Base-by-base conservation (phyloP, 345 rosid species). In the Pelargonium nanum region DNA sequence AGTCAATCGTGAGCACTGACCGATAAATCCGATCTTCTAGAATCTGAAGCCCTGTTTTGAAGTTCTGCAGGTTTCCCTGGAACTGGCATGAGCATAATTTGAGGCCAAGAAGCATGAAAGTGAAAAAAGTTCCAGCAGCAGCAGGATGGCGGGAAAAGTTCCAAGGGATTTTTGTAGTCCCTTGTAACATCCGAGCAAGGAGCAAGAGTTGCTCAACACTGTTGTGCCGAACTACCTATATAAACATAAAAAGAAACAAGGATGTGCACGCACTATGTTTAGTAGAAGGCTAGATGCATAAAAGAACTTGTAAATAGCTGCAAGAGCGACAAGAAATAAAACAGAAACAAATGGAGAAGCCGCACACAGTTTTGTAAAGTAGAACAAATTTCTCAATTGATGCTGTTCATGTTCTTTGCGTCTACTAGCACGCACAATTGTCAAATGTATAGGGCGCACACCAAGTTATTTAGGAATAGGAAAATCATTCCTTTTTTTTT, bases 91-190 rank as follows among this genome's bases (percentile, higher is more conserved):
- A 75, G 75, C 99, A 89, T 72, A 84, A 90, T 85, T 90, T 94
- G 64, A 94, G 81, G 63, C 99, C 99, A 69, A 94, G 90, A 76
- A 89, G 95, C 99, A 94, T 94, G 72, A 86, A 54, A 45, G 97
- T 89, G 73, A 94, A 94, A 72, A 94, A 94, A 67, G 96, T 86
- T 65, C 99, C 99, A 58, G 95, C 72, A 34, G 97, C 97, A 45
- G 95, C 97, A 56, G 99, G 99, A 81, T 94, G 99, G 65, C 68
- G 85, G 57, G 96, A 85, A 79, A 94, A 94, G 71, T 82, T 89
- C 99, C 97, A 90, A 23, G 88, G 87, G 25, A 80, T 77, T 75
- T 74, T 85, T 62, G 89, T 83, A 32, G 92, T 84, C 72, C 96
- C 92, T 76, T 90, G 99, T 57, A 90, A 76, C 81, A 94, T 71